A percentile compares a stretch with the other conserved stretches of the same genome.
Conservation (phyloP, 2,329 filamentous ascomycete genomes). For the Botrytis byssoidea region DNA sequence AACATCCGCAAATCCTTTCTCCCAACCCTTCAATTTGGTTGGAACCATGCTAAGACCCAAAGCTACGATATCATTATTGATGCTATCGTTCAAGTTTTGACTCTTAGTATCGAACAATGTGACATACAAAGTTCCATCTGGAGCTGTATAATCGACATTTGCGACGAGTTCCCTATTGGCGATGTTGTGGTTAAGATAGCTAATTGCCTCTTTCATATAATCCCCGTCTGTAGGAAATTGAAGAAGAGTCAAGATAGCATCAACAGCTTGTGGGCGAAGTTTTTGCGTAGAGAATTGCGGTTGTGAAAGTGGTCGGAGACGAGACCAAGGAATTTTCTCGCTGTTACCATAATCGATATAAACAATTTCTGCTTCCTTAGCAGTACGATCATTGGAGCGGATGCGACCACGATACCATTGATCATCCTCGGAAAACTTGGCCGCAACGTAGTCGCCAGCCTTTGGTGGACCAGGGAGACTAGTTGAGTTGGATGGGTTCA, state of each 20-base stretch:
- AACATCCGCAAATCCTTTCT: conserved; percentile 71
- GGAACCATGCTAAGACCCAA: conserved; percentile 90
- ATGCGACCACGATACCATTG: conserved; percentile 95
- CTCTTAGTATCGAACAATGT: conserved; percentile 81
- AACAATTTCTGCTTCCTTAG: conserved; percentile 83
- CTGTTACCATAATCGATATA: conserved; percentile 98
- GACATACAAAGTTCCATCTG: conserved; percentile 79
- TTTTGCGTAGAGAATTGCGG: conserved; percentile 76
- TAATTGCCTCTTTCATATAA: conserved; percentile 78
- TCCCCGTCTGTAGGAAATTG: conserved; percentile 81
- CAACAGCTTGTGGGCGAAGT: conserved; percentile 81
- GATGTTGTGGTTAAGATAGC: conserved; percentile 72
- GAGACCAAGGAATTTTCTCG: conserved; percentile 81
- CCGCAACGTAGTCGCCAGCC: conserved; percentile 86
- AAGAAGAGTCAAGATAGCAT: conserved; percentile 83
- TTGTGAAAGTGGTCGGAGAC: conserved; percentile 76
- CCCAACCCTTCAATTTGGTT: conserved; percentile 88
- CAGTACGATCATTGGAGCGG: conserved; percentile 86
- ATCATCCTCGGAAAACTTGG: conserved; percentile 83
- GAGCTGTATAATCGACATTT: conserved; percentile 83
- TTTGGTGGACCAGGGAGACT: conserved; percentile 76
- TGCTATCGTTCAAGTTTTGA: conserved; percentile 66
- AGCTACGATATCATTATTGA: conserved; percentile 84
- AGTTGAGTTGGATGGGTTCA: conserved; percentile 76
- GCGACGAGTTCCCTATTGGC: conserved; percentile 78